Evolutionary conservation across 495 filamentous ascomycete genomes (phyloP), one percentile per base, ranked within the genome.

Genomic region (Hypoxylon lienhwacheense): DNA sequence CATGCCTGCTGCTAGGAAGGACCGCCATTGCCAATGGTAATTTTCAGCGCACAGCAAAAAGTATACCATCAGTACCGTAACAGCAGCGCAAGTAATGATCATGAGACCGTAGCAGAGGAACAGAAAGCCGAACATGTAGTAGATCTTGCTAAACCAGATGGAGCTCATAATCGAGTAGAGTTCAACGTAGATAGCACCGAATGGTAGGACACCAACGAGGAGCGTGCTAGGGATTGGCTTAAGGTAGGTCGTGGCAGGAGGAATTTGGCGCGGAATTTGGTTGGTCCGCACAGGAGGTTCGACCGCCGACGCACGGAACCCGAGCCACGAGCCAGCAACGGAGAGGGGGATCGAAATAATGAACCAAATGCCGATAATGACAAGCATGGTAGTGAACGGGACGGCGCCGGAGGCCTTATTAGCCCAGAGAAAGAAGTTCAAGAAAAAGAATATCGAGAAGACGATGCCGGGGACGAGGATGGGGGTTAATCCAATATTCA

Each of bases 91-190:
- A 3, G 93, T 97, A 66, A 96, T 87, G 65, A 97, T 90, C 90
- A 97, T 97, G 57, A 98, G 82, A 11, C 88, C 92, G 71, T 95
- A 98, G 80, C 90, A 96, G 43, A 98, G 74, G 77, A 98, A 98
- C 29, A 98, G 78, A 79, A 98, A 98, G 21, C 93, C 93, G 61
- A 98, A 98, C 93, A 98, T 98, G 77, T 98, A 98, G 77, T 98
- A 98, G 48, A 98, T 89, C 76, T 92, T 92, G 77, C 84, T 88
- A 70, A 90, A 91, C 93, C 93, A 98, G 65, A 98, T 89, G 7
- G 86, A 91, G 72, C 84, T 91, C 88, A 97, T 93, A 73, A 98
- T 96, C 71, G 96, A 96, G 80, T 93, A 96, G 10, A 98, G 84
- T 71, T 98, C 95, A 31, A 97, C 90, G 55, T 95, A 96, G 71